Evolutionary conservation across 2,329 filamentous ascomycete species (phyloP).

Genomic region (Hymenoscyphus occultus): DNA sequence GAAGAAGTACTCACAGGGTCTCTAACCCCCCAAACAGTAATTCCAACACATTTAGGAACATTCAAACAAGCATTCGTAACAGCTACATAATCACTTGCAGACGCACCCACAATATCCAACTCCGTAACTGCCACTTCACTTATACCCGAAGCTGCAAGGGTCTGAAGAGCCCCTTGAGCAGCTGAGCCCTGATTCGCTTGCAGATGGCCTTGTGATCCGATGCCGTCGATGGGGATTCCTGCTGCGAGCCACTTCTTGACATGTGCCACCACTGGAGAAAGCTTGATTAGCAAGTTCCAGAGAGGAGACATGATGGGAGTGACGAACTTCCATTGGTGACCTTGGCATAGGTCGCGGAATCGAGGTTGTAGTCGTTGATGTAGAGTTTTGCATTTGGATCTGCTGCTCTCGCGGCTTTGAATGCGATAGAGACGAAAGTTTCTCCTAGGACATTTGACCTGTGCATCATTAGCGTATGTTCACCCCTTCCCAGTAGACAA

Average conservation of each 20-base stretch:
- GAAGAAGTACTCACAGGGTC: constrained; percentile 13
- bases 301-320: neutral
- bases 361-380: constrained; percentile 68
- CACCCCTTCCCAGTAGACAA: too few species aligned
- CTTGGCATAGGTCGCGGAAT: constrained; percentile 57
- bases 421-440: constrained; percentile 67
- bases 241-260: constrained; percentile 62
- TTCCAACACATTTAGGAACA: constrained; percentile 18
- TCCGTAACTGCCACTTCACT: constrained; percentile 60
- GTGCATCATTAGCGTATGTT: too few species aligned
- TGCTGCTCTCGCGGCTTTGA: constrained; percentile 62
- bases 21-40: constrained; percentile 20
- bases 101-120: constrained; percentile 50
- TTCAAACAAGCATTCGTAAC: constrained; percentile 31
- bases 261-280: constrained; percentile 45
- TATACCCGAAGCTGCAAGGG: constrained; percentile 46
- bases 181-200: constrained; percentile 13
- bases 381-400: constrained; percentile 69
- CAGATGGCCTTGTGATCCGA: constrained; percentile 43
- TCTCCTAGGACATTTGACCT: constrained; percentile 62
- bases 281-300: neutral
- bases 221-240: constrained; percentile 64
- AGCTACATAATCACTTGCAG: constrained; percentile 19
- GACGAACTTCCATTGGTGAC: constrained; percentile 46
- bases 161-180: constrained; percentile 19